Conservation (phyloP, 2,329 filamentous ascomycete genomes). For the Nothophaeocryptopus gaeumannii region DNA sequence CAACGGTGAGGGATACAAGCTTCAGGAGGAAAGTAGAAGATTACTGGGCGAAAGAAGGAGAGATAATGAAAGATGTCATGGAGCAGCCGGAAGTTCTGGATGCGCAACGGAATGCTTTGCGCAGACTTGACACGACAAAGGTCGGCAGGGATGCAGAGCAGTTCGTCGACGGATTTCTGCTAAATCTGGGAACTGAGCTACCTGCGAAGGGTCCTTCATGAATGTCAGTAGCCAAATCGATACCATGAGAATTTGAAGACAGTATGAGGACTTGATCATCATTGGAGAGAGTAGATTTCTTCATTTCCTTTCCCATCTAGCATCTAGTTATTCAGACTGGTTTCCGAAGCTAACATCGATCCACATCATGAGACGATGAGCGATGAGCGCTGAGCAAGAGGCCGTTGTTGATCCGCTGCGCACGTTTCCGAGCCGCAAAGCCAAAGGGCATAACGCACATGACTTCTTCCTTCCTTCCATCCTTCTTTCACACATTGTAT, state of each 20-base stretch:
- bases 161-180: slow-evolving; percentile 44
- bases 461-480: background rate
- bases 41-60: slow-evolving; percentile 80
- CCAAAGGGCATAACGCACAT: too few relatives aligned
- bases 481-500: slow-evolving; percentile 6
- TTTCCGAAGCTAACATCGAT: too few relatives aligned
- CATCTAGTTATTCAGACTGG: slow-evolving; percentile 17
- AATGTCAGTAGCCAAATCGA: background rate
- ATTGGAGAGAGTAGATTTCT: slow-evolving; percentile 17
- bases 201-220: too few relatives aligned
- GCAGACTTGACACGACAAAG: slow-evolving; percentile 60
- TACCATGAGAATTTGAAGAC: background rate
- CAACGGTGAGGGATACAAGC: slow-evolving; percentile 68
- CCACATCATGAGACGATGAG: too few relatives aligned
- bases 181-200: too few relatives aligned
- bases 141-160: slow-evolving; percentile 63
- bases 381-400: too few relatives aligned
- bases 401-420: too few relatives aligned
- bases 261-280: too few relatives aligned
- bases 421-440: background rate
- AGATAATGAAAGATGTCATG: slow-evolving; percentile 70
- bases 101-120: slow-evolving; percentile 65
- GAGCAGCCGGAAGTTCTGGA: slow-evolving; percentile 74
- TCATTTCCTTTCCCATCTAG: slow-evolving; percentile 12
- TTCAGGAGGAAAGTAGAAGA: slow-evolving; percentile 63